Percentiles rank a stretch among this genome's conserved stretches.
Conservation (phyloP, 2,329 filamentous ascomycete genomes). For the Leptographium galeiforme region DNA sequence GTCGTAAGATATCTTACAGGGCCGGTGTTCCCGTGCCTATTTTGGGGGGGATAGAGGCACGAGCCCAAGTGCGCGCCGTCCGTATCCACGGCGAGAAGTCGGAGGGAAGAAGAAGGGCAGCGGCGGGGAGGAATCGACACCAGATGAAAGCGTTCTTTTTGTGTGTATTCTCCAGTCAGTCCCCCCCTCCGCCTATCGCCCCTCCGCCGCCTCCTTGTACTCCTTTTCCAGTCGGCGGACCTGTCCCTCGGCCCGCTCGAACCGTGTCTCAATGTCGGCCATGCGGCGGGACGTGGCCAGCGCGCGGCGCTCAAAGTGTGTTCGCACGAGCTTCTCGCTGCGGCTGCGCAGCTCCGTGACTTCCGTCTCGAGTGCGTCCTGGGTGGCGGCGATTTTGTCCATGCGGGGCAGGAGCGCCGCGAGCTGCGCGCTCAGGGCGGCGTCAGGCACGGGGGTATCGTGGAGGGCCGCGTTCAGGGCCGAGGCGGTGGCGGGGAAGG, state of each 20-base stretch:
- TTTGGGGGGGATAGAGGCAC: no score
- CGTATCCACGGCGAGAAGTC: no score
- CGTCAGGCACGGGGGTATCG: conserved; percentile 43
- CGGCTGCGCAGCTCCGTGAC: conserved; percentile 48
- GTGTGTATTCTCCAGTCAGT: background rate
- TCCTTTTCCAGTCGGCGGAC: conserved; percentile 51
- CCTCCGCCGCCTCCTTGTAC: conserved; percentile 23
- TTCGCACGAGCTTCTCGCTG: conserved; percentile 48
- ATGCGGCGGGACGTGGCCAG: conserved; percentile 55
- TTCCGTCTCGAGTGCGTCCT: conserved; percentile 47
- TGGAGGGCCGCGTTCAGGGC: conserved; percentile 39
- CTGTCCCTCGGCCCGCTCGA: conserved; percentile 51
- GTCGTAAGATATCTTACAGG: background rate
- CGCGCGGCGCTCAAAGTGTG: conserved; percentile 64
- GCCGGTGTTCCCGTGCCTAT: background rate
- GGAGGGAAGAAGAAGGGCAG: no score
- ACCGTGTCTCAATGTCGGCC: conserved; percentile 55
- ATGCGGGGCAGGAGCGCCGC: conserved; percentile 48
- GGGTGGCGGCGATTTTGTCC: conserved; percentile 44
- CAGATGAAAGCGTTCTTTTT: no score
- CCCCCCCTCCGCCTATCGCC: background rate
- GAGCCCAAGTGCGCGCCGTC: no score
- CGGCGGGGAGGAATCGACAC: no score
- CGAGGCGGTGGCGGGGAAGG: conserved; percentile 42
- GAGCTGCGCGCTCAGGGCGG: conserved; percentile 39